Percentiles rank a stretch among this genome's conserved stretches.
These are phyloP conservation scores for Dendrocalamus sinicus DNA, from an alignment of 176 grass and related monocot species.

Conservation along the genomic window DNA sequence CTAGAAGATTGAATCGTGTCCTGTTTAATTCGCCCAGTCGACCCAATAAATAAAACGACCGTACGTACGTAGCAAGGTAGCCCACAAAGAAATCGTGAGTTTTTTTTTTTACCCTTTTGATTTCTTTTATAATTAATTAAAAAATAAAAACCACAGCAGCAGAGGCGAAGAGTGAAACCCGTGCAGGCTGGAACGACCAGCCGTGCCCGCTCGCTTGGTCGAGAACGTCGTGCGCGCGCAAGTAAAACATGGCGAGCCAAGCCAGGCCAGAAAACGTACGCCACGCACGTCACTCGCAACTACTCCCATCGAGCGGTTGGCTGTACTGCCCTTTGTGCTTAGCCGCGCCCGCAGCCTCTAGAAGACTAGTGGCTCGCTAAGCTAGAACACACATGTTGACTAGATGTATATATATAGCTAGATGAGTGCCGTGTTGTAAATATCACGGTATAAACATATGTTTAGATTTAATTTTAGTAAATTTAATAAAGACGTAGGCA, in stretches of 20 bases:
- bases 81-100: not conserved
- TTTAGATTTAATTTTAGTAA: too few species aligned
- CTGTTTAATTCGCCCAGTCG: not conserved
- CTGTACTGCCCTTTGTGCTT: not conserved
- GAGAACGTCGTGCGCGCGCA: not conserved
- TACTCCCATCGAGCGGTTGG: not conserved
- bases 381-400: not conserved
- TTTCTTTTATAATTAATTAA: too few species aligned
- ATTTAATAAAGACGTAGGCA: too few species aligned
- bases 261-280: not conserved
- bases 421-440: too few species aligned
- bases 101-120: too few species aligned
- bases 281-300: not conserved
- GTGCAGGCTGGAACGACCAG: not conserved
- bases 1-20: constrained; percentile 9
- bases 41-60: constrained; percentile 22
- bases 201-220: not conserved
- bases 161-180: not conserved
- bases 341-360: not conserved
- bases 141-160: too few species aligned
- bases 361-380: not conserved
- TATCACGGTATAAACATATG: too few species aligned
- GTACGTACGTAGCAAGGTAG: not conserved
- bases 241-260: not conserved
- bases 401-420: too few species aligned